Evolutionary conservation across 805 yeast genomes (phyloP).

Genomic region (Barnettozyma populi): DNA sequence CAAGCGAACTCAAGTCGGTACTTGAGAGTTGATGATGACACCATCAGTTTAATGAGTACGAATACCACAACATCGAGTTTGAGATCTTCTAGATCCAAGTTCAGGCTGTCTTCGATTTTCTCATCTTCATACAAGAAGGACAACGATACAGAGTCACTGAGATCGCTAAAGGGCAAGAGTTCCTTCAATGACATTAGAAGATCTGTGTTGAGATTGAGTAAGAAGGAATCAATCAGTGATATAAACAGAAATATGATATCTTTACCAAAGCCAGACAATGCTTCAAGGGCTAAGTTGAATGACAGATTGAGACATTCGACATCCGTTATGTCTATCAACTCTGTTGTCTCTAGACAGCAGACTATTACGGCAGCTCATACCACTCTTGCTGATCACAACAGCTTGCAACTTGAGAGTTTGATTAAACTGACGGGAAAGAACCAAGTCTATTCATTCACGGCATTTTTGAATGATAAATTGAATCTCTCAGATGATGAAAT

Average conservation of each 20-base stretch:
- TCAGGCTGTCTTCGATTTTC: constrained; percentile 24
- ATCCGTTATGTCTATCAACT: constrained; percentile 39
- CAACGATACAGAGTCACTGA: constrained; percentile 20
- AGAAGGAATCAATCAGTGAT: constrained; percentile 22
- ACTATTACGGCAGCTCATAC: constrained; percentile 12
- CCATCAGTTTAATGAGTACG: constrained; percentile 15
- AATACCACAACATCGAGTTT: constrained; percentile 16
- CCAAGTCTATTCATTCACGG: constrained; percentile 29
- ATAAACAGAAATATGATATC: constrained; percentile 39
- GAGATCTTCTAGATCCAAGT: constrained; percentile 23
- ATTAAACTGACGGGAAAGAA: constrained; percentile 32
- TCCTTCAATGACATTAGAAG: constrained; percentile 28
- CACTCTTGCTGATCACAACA: constrained; percentile 27
- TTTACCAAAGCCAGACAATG: constrained; percentile 49
- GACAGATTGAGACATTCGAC: constrained; percentile 47
- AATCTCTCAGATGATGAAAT: constrained; percentile 26
- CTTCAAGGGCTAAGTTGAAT: constrained; percentile 49
- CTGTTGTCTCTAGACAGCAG: constrained; percentile 18
- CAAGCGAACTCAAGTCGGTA: constrained; percentile 4
- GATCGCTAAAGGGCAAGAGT: constrained; percentile 21
- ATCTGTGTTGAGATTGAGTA: constrained; percentile 22
- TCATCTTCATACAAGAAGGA: constrained; percentile 15
- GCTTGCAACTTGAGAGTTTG: constrained; percentile 28
- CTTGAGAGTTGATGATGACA: constrained; percentile 15
- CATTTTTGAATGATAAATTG: constrained; percentile 22